Evolutionary conservation across 768 basidiomycete species (phyloP).

Genomic region (Mrakia blollopis): DNA sequence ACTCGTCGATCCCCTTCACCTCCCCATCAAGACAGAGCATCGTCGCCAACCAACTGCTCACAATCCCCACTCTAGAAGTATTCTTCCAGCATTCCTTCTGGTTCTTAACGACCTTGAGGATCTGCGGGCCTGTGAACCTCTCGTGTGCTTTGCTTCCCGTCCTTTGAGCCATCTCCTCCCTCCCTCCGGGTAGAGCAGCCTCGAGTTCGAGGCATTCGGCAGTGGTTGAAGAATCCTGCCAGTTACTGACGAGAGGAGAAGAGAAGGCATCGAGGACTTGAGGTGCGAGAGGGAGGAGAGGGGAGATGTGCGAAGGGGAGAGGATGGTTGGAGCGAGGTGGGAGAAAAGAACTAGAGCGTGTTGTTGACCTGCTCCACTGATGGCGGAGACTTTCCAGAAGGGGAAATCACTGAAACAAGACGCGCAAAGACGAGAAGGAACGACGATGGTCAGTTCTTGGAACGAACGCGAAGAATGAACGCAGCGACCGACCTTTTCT

Average conservation of each 20-base stretch:
- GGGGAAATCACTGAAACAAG: conserved; percentile 44
- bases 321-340: conserved; percentile 48
- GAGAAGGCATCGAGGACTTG: conserved; percentile 70
- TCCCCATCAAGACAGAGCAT: conserved; percentile 62
- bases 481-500: too few relatives aligned
- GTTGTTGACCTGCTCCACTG: conserved; percentile 73
- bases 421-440: neutral
- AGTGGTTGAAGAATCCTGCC: conserved; percentile 86
- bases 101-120: conserved; percentile 56
- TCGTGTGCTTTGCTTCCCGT: conserved; percentile 82
- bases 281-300: conserved; percentile 50
- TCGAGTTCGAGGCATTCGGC: conserved; percentile 67
- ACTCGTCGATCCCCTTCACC: conserved; percentile 71
- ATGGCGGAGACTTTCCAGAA: conserved; percentile 59
- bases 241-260: conserved; percentile 65
- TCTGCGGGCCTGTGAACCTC: conserved; percentile 82
- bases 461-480: neutral
- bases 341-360: conserved; percentile 35
- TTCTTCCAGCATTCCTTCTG: conserved; percentile 8
- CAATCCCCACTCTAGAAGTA: conserved; percentile 61
- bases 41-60: conserved; percentile 77
- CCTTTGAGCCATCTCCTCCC: conserved; percentile 64
- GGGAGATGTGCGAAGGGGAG: neutral
- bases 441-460: neutral
- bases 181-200: conserved; percentile 58